These are phyloP conservation scores for Ustilago hordei DNA, from an alignment of 1,284 basidiomycete genomes.

Conservation along the genomic window DNA sequence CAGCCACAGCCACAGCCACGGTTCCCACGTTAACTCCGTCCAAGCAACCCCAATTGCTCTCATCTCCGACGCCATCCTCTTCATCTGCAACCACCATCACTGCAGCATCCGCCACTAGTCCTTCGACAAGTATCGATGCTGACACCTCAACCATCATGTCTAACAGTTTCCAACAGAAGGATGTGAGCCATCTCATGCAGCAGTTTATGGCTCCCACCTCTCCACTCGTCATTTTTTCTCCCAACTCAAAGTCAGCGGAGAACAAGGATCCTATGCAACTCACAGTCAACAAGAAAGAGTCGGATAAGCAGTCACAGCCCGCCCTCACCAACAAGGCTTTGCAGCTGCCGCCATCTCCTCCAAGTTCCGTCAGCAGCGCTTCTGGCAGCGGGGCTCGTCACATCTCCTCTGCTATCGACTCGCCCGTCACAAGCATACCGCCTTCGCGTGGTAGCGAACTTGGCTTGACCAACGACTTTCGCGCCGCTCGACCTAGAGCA, in stretches of 20 bases:
- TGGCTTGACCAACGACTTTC: not conserved
- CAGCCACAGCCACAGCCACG: not conserved
- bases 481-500: not conserved
- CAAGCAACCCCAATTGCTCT: not conserved
- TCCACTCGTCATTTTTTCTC: constrained; percentile 7
- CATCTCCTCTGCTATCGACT: constrained; percentile 16
- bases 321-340: constrained; percentile 27
- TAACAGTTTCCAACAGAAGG: constrained; percentile 9
- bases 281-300: not conserved
- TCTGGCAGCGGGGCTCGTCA: constrained; percentile 13
- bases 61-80: constrained; percentile 1
- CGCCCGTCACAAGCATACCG: constrained; percentile 16
- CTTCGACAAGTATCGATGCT: not conserved
- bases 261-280: constrained; percentile 5
- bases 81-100: not conserved
- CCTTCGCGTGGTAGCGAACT: constrained; percentile 4
- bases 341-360: constrained; percentile 39
- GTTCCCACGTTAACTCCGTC: not conserved
- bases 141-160: constrained; percentile 9
- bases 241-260: constrained; percentile 9
- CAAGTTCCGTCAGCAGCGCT: constrained; percentile 41
- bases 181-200: constrained; percentile 34
- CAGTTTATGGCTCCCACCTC: constrained; percentile 31
- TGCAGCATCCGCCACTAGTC: not conserved
- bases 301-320: constrained; percentile 1